Percentiles rank a stretch among this genome's conserved stretches.
Conservation (phyloP, 192 early-diverging fungal species). For the Entomortierella parvispora region DNA sequence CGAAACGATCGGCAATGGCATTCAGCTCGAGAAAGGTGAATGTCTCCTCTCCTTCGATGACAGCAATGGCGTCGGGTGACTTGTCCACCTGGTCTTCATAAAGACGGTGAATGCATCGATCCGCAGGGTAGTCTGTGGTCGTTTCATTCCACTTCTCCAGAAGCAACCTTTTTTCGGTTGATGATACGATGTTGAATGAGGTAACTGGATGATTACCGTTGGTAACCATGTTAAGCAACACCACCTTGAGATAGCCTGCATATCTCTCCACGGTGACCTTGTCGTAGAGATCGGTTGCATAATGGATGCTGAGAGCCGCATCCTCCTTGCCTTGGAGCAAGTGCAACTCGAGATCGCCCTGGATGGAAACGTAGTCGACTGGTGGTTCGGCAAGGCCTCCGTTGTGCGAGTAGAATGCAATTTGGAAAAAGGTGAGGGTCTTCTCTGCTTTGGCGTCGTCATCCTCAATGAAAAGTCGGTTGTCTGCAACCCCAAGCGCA, state of each 20-base stretch:
- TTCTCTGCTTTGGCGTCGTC: not conserved
- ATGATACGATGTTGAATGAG: too few species aligned
- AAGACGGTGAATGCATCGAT: conserved; percentile 3
- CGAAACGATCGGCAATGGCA: not conserved
- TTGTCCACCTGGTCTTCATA: conserved; percentile 10
- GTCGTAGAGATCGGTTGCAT: conserved; percentile 5
- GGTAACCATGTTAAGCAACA: not conserved
- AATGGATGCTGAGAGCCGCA: not conserved
- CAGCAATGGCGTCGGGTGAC: conserved; percentile 1
- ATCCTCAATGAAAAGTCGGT: not conserved
- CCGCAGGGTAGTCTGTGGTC: not conserved
- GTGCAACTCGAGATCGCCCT: not conserved
- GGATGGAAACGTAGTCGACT: not conserved
- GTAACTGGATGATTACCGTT: too few species aligned
- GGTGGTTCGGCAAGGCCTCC: not conserved
- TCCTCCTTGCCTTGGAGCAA: not conserved
- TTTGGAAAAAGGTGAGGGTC: not conserved
- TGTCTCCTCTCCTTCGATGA: not conserved
- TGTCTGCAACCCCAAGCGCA: not conserved
- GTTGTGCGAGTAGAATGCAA: conserved; percentile 1
- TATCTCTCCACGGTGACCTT: not conserved
- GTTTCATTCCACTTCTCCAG: not conserved
- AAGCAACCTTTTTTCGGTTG: too few species aligned
- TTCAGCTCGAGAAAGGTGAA: conserved; percentile 6
- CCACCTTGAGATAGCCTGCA: not conserved